A percentile compares a stretch with the other conserved stretches of the same genome.
Conservation (phyloP, 148 eudicot species). For the Nepenthes mirabilis region DNA sequence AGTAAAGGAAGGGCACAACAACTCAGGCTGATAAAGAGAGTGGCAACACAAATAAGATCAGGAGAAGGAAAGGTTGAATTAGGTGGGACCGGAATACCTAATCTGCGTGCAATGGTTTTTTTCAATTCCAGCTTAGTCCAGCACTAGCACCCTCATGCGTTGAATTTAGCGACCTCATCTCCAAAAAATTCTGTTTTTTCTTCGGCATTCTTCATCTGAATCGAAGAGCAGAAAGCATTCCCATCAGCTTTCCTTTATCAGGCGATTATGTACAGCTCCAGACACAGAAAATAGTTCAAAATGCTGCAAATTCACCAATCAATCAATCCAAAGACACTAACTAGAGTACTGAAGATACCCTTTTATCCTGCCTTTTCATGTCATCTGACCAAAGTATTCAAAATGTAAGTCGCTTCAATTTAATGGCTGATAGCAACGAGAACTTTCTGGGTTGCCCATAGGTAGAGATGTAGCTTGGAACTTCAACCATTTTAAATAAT, state of each 20-base stretch:
- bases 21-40: too few relatives aligned
- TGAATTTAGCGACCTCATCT: constrained; percentile 21
- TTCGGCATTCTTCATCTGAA: constrained; percentile 9
- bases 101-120: constrained; percentile 36
- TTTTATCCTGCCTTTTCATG: neutral
- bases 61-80: too few relatives aligned
- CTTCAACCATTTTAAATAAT: constrained; percentile 45
- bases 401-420: neutral
- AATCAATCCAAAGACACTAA: neutral
- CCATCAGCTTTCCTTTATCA: constrained; percentile 9
- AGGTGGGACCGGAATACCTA: constrained; percentile 14
- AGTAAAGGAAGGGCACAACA: constrained; percentile 7
- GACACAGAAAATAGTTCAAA: neutral
- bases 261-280: constrained; percentile 11
- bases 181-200: constrained; percentile 26
- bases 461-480: constrained; percentile 29
- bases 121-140: neutral
- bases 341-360: too few relatives aligned
- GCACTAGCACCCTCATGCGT: constrained; percentile 20
- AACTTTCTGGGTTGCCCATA: constrained; percentile 9
- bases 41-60: too few relatives aligned
- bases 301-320: neutral
- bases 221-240: neutral
- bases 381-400: neutral
- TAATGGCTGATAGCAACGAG: neutral